These are phyloP conservation scores for Oligophagozyma castellii DNA, from an alignment of 1,139 yeast species.

Conservation along the genomic window DNA sequence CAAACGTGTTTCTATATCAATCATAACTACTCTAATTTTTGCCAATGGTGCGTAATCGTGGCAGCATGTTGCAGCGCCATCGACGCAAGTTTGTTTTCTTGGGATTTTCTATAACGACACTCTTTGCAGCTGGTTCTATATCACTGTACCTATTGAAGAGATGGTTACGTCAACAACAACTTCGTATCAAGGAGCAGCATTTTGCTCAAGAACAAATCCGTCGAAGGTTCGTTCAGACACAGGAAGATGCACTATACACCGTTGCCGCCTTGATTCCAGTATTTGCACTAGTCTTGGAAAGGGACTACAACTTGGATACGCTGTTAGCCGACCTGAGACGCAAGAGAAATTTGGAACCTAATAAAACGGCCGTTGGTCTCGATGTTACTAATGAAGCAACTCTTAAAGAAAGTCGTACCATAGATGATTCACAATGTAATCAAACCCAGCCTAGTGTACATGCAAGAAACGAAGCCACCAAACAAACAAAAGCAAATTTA, in stretches of 20 bases:
- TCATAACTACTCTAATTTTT: too few relatives aligned
- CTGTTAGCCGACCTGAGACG: constrained; percentile 15
- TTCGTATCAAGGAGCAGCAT: constrained; percentile 57
- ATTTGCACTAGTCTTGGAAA: constrained; percentile 30
- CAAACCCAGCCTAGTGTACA: background rate
- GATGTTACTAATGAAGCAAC: constrained; percentile 9
- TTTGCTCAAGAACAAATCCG: constrained; percentile 68
- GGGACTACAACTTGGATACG: constrained; percentile 18
- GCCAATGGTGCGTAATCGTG: too few relatives aligned
- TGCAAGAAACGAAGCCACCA: constrained; percentile 7
- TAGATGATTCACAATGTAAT: background rate
- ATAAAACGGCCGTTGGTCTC: constrained; percentile 3
- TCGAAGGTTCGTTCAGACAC: constrained; percentile 76
- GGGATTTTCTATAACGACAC: constrained; percentile 11
- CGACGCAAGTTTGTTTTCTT: constrained; percentile 14
- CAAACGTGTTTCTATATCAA: too few relatives aligned
- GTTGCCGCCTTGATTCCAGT: constrained; percentile 75
- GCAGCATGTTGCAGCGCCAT: constrained; percentile 8
- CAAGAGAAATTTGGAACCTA: constrained; percentile 10
- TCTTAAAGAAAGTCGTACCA: constrained; percentile 4
- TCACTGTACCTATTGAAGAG: constrained; percentile 15
- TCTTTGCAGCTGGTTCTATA: constrained; percentile 20
- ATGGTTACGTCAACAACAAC: constrained; percentile 20
- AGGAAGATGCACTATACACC: constrained; percentile 78
- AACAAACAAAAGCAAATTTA: constrained; percentile 50